Conservation (phyloP, 1,139 yeast species). For the Candida sp. region DNA sequence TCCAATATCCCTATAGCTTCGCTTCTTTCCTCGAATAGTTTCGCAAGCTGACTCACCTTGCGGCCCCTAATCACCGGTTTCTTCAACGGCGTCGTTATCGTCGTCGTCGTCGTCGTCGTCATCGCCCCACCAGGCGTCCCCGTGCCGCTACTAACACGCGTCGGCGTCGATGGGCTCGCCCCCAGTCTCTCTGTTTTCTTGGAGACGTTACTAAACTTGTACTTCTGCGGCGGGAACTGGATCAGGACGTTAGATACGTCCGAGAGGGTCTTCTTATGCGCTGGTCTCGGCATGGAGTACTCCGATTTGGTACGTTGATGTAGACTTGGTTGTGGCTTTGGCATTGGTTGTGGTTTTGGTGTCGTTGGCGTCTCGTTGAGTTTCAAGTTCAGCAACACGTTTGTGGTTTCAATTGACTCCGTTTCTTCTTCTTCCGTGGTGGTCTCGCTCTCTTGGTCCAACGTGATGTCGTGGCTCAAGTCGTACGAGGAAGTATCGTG, state of each 20-base stretch:
- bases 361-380: no score
- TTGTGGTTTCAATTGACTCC: conserved; percentile 1
- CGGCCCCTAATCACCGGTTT: conserved; percentile 56
- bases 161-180: neutral
- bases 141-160: no score
- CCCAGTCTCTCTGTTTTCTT: neutral
- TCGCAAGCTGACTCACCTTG: conserved; percentile 60
- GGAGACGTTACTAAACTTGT: conserved; percentile 24
- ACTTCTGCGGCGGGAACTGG: conserved; percentile 47
- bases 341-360: no score
- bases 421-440: neutral
- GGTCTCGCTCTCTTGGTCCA: conserved; percentile 21
- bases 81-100: conserved; percentile 18
- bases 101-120: no score
- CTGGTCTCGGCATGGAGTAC: neutral
- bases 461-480: conserved; percentile 34
- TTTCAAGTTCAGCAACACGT: neutral
- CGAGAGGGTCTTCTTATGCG: conserved; percentile 13
- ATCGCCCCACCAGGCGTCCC: no score
- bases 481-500: conserved; percentile 35
- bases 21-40: conserved; percentile 58
- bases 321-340: no score
- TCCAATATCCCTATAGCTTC: conserved; percentile 54
- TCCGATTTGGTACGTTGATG: conserved; percentile 1
- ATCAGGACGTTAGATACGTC: conserved; percentile 30